Percentiles rank a stretch among this genome's conserved stretches.
phyloP scores from a whole-genome alignment of 768 basidiomycete genomes.

The Cyathus striatus region DNA sequence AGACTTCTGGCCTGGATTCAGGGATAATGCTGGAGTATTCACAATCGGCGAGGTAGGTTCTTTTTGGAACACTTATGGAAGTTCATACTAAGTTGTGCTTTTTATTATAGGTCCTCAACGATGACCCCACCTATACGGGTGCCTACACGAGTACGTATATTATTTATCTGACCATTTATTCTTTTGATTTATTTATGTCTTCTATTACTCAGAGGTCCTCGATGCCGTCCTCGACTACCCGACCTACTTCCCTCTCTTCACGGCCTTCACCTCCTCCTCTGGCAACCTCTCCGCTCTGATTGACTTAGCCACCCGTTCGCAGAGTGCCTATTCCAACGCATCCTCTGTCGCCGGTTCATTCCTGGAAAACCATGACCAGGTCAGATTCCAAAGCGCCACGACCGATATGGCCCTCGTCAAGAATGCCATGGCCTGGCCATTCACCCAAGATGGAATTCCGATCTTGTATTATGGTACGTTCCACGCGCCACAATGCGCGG shows the following conservation, averaged over 20 bases:
- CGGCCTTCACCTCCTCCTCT: conserved; percentile 48
- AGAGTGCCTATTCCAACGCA: conserved; percentile 35
- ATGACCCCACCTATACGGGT: conserved; percentile 22
- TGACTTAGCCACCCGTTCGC: conserved; percentile 24
- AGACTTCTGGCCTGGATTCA: conserved; percentile 66
- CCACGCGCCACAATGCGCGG: not conserved
- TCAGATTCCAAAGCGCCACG: conserved; percentile 49
- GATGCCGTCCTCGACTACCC: conserved; percentile 62
- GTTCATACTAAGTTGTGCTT: not conserved
- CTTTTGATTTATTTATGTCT: not conserved
- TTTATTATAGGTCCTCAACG: conserved; percentile 16
- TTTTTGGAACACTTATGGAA: not conserved
- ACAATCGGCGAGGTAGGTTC: conserved; percentile 63
- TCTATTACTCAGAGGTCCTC: conserved; percentile 31
- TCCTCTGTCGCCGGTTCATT: conserved; percentile 50
- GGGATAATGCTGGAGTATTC: conserved; percentile 57
- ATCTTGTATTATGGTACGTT: conserved; percentile 58
- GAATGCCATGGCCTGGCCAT: conserved; percentile 61
- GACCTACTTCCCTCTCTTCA: conserved; percentile 42
- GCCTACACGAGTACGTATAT: conserved; percentile 29
- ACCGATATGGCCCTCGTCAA: conserved; percentile 30
- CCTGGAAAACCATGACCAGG: conserved; percentile 67
- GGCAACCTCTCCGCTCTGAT: conserved; percentile 39
- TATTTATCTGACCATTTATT: not conserved
- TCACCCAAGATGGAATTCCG: conserved; percentile 66